Evolutionary conservation across 371 early-diverging fungal genomes (phyloP), one percentile per base, ranked within the genome.

Genomic region (Blyttiomyces sp.): DNA sequence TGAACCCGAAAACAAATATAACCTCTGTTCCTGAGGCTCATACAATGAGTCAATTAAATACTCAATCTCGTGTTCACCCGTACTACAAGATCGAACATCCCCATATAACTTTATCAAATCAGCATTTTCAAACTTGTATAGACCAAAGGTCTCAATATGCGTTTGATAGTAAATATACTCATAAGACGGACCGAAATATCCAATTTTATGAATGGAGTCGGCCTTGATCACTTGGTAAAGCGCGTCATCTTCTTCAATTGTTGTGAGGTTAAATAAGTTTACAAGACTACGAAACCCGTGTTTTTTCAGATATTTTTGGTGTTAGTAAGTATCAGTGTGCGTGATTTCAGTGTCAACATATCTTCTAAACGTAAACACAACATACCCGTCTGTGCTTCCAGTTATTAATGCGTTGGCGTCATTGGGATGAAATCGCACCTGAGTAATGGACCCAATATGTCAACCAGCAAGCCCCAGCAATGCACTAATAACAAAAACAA

Each of bases 121-220:
- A 19, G 81, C 84, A 64, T 80, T 57, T 19, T 67, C 55, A 11
- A 33, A 63, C 19, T 71, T 51, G 75, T 72, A 78, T n/a, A 95
- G 63, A 31, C 88, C 84, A 26, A 94, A 84, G 0, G 94, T 93
- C 68, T 96, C 93, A 59, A 90, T 86, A 63, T 94, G 94, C 17
- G 89, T 92, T 21, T 89, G 71, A 49, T 83, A 80, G 59, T 90
- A 96, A 1, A 95, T 61, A 68, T 90, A 95, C 72, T 95, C 93
- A 5, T 82, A 79, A 4, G 70, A 65, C 0, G 92, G 93, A 9
- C 97, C 97, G 76, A 95, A 95, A 71, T 86, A 96, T 3, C 94
- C 93, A 44, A 88, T 70, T 64, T 82, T 85, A 64, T 83, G 79
- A 24, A 96, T 83, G 1, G 93, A 89, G 5, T 92, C 83, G 6